Conservation (phyloP, 768 basidiomycete species). For the Pleurotus citrinopileatus region DNA sequence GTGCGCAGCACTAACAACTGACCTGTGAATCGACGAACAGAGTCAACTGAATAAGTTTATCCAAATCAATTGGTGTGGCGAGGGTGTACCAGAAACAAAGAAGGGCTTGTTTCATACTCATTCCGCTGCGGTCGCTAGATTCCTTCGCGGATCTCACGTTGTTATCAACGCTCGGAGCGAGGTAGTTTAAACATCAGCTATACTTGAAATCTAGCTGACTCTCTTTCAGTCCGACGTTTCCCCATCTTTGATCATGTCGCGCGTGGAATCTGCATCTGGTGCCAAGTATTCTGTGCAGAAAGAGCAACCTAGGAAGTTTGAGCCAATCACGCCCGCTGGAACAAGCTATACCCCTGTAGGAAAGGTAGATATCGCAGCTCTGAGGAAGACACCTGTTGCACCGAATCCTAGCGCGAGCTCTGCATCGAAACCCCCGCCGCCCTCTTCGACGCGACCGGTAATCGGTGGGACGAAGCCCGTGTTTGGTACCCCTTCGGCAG, state of each 20-base stretch:
- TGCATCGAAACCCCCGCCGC: slow-evolving; percentile 30
- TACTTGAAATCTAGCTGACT: not conserved
- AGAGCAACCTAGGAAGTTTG: slow-evolving; percentile 66
- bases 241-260: slow-evolving; percentile 76
- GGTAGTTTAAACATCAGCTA: slow-evolving; percentile 31
- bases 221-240: slow-evolving; percentile 70
- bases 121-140: slow-evolving; percentile 73
- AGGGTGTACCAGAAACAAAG: slow-evolving; percentile 88
- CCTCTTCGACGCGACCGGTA: slow-evolving; percentile 44
- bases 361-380: slow-evolving; percentile 61
- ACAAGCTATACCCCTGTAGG: slow-evolving; percentile 77
- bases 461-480: slow-evolving; percentile 37
- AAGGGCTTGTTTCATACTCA: slow-evolving; percentile 94
- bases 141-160: slow-evolving; percentile 82
- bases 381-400: slow-evolving; percentile 36
- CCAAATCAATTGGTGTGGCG: slow-evolving; percentile 96
- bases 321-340: slow-evolving; percentile 82
- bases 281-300: slow-evolving; percentile 85
- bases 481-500: slow-evolving; percentile 30
- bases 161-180: slow-evolving; percentile 86
- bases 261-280: slow-evolving; percentile 88
- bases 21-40: slow-evolving; percentile 32
- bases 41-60: slow-evolving; percentile 87
- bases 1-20: slow-evolving; percentile 3
- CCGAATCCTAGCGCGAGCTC: slow-evolving; percentile 13